Conservation (phyloP, 1,284 basidiomycete genomes). For the Thecaphora thlaspeos region DNA sequence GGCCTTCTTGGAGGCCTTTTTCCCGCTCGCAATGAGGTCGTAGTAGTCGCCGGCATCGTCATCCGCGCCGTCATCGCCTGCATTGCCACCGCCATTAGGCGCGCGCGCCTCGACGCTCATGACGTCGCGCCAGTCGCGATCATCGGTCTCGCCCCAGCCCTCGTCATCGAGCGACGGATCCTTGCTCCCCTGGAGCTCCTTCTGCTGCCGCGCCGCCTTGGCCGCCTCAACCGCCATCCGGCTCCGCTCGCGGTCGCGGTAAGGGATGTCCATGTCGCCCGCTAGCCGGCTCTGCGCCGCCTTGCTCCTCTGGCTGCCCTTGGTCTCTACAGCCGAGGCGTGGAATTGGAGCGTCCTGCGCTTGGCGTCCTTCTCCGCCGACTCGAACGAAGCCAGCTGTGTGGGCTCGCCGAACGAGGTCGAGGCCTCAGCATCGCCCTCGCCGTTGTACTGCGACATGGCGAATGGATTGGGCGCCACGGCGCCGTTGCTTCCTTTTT, state of each 20-base stretch:
- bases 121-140: conserved; percentile 48
- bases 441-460: conserved; percentile 14
- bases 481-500: conserved; percentile 15
- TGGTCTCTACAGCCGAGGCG: conserved; percentile 40
- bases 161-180: conserved; percentile 23
- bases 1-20: conserved; percentile 34
- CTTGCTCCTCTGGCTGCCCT: conserved; percentile 23
- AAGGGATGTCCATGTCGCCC: conserved; percentile 56
- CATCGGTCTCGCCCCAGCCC: conserved; percentile 52
- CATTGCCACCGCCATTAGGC: conserved; percentile 8
- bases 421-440: conserved; percentile 23
- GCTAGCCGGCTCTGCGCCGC: conserved; percentile 40
- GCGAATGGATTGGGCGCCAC: conserved; percentile 20
- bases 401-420: conserved; percentile 44
- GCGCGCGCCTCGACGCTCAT: conserved; percentile 26
- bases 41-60: conserved; percentile 53
- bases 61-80: conserved; percentile 13
- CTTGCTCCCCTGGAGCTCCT: conserved; percentile 19
- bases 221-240: conserved; percentile 48
- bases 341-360: conserved; percentile 52
- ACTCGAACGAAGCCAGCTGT: conserved; percentile 39
- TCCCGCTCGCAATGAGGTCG: conserved; percentile 43
- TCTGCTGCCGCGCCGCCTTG: conserved; percentile 41
- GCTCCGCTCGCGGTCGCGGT: conserved; percentile 51
- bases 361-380: conserved; percentile 45